These are phyloP conservation scores for Ogataea henricii DNA, from an alignment of 805 yeast genomes.

Conservation along the genomic window DNA sequence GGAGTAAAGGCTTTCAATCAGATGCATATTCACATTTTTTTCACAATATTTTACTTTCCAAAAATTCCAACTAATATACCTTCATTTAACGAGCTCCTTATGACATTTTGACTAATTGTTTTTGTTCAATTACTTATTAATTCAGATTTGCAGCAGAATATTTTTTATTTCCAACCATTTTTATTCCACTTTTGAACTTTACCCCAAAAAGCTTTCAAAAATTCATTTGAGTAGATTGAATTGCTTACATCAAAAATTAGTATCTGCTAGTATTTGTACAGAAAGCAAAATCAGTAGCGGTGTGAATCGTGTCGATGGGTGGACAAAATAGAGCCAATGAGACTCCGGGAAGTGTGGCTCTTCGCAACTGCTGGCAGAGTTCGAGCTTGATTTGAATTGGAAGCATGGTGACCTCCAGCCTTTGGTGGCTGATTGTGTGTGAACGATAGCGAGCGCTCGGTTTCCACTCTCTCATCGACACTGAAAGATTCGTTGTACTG, in stretches of 20 bases:
- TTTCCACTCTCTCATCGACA: slow-evolving; percentile 29
- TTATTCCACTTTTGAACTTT: no score
- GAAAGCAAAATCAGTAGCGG: not conserved
- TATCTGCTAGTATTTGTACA: not conserved
- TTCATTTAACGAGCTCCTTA: slow-evolving; percentile 19
- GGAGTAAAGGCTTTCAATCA: slow-evolving; percentile 6
- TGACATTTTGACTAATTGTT: slow-evolving; percentile 4
- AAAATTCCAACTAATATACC: slow-evolving; percentile 17
- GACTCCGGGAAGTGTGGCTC: slow-evolving; percentile 19
- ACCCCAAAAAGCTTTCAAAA: no score
- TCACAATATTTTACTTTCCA: slow-evolving; percentile 1
- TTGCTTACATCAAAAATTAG: not conserved
- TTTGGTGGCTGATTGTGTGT: slow-evolving; percentile 31
- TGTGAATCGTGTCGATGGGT: slow-evolving; percentile 4
- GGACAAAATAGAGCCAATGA: slow-evolving; percentile 18
- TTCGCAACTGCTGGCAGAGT: slow-evolving; percentile 18
- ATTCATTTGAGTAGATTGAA: no score
- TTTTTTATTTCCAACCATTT: not conserved
- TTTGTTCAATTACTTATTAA: not conserved
- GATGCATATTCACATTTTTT: not conserved
- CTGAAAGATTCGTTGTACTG: slow-evolving; percentile 33
- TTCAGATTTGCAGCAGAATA: not conserved
- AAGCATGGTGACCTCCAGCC: slow-evolving; percentile 5
- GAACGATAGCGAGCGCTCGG: slow-evolving; percentile 32
- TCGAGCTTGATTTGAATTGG: slow-evolving; percentile 8